Evolutionary conservation across 169 alveolate genomes (phyloP).

Genomic region (Plasmodium ovale): DNA sequence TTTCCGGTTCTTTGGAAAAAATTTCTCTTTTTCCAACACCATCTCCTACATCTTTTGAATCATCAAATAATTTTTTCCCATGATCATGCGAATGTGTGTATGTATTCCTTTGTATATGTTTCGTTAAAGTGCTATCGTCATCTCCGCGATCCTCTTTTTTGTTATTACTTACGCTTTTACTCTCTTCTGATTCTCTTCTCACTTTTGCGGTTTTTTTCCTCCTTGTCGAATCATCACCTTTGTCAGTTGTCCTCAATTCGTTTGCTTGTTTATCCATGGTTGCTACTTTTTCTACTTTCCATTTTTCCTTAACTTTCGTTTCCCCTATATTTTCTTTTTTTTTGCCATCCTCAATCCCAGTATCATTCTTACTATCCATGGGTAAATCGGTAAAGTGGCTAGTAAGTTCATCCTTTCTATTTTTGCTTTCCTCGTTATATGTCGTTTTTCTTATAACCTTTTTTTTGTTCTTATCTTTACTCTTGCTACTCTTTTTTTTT

Average conservation of each 20-base stretch:
- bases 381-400: too few species aligned
- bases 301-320: not conserved
- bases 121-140: not conserved
- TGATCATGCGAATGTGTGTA: constrained; percentile 8
- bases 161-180: not conserved
- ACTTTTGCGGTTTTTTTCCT: not conserved
- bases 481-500: constrained; percentile 13
- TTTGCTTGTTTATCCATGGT: not conserved
- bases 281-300: not conserved
- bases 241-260: not conserved
- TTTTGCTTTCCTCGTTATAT: not conserved
- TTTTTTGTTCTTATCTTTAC: not conserved
- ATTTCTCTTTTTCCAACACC: not conserved
- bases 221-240: not conserved
- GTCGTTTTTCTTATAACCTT: not conserved
- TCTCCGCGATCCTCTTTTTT: not conserved
- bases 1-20: not conserved
- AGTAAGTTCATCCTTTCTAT: not conserved
- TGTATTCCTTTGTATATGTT: not conserved
- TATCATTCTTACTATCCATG: not conserved
- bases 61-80: constrained; percentile 7
- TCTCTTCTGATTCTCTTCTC: not conserved
- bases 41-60: constrained; percentile 9
- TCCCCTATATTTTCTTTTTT: not conserved
- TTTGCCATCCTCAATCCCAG: not conserved